A percentile compares a stretch with the other conserved stretches of the same genome.
These are phyloP conservation scores for Mycena vulgaris DNA, from an alignment of 768 basidiomycete genomes.

Conservation along the genomic window DNA sequence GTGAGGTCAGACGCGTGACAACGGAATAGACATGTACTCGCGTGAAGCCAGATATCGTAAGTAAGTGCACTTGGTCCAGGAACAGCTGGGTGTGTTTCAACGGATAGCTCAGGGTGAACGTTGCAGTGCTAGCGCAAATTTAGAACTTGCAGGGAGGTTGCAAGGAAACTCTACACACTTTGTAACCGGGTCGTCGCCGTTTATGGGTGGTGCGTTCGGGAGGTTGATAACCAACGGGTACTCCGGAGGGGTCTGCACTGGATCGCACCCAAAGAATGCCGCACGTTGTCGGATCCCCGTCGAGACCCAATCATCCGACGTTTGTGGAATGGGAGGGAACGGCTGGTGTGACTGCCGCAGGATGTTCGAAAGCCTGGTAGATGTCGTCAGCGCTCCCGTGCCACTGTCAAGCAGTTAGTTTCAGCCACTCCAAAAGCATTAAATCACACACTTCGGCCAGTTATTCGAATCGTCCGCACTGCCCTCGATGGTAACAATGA, in stretches of 20 bases:
- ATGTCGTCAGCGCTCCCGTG: conserved; percentile 62
- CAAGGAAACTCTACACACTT: conserved; percentile 60
- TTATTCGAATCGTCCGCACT: conserved; percentile 68
- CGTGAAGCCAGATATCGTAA: conserved; percentile 72
- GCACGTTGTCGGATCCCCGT: conserved; percentile 77
- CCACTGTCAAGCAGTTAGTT: conserved; percentile 58
- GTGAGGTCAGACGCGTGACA: background rate
- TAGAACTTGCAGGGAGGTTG: conserved; percentile 26
- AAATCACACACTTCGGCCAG: conserved; percentile 77
- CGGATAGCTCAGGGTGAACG: conserved; percentile 75
- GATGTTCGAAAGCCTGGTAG: conserved; percentile 60
- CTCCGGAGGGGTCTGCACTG: conserved; percentile 61
- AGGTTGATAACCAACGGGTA: conserved; percentile 83
- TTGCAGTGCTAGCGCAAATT: conserved; percentile 59
- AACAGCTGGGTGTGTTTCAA: conserved; percentile 68
- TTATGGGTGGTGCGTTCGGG: conserved; percentile 82
- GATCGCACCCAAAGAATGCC: conserved; percentile 87
- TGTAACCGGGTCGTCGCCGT: conserved; percentile 73
- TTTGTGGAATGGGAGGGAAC: conserved; percentile 76
- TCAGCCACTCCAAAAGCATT: background rate
- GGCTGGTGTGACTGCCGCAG: conserved; percentile 67
- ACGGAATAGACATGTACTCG: background rate
- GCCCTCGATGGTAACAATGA: conserved; percentile 83
- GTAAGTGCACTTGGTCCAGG: conserved; percentile 72
- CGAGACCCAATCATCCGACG: conserved; percentile 64